Evolutionary conservation across 441 rosid species (phyloP).

Genomic region (Eugenia klotzschiana): DNA sequence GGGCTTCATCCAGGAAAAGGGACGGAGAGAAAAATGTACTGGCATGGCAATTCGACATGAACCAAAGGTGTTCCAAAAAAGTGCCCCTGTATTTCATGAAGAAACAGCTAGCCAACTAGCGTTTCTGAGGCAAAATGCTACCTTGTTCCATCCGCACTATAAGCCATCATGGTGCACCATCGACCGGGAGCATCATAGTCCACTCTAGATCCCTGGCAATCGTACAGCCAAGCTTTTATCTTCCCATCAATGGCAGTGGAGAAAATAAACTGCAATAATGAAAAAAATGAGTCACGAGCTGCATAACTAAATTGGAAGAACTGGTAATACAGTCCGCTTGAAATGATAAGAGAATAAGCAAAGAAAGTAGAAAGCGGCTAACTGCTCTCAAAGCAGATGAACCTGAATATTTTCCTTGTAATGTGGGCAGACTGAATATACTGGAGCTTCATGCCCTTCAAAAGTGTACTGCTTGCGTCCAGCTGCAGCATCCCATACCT

Average conservation of each 20-base stretch:
- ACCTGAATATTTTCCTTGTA: conserved; percentile 66
- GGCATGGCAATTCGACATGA: neutral
- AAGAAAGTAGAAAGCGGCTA: neutral
- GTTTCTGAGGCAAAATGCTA: neutral
- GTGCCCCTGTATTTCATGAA: neutral
- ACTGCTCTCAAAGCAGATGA: neutral
- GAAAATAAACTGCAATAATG: conserved; percentile 61
- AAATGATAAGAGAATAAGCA: neutral
- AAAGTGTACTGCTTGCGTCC: conserved; percentile 45
- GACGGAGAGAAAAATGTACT: neutral
- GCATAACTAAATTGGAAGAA: neutral
- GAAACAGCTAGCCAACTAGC: neutral
- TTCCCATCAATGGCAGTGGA: conserved; percentile 87
- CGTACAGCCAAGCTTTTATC: conserved; percentile 88
- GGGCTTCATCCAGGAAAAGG: neutral
- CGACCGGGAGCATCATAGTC: conserved; percentile 88
- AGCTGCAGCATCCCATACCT: conserved; percentile 72
- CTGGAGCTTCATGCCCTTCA: conserved; percentile 89
- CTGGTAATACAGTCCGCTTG: neutral
- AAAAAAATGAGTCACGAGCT: neutral
- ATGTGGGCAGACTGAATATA: conserved; percentile 80
- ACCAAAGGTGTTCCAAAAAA: neutral
- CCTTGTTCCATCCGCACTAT: conserved; percentile 81
- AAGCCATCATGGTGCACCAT: conserved; percentile 67
- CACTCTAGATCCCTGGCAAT: conserved; percentile 68